Evolutionary conservation across 768 basidiomycete genomes (phyloP).

Genomic region (Termitomyces sp.): DNA sequence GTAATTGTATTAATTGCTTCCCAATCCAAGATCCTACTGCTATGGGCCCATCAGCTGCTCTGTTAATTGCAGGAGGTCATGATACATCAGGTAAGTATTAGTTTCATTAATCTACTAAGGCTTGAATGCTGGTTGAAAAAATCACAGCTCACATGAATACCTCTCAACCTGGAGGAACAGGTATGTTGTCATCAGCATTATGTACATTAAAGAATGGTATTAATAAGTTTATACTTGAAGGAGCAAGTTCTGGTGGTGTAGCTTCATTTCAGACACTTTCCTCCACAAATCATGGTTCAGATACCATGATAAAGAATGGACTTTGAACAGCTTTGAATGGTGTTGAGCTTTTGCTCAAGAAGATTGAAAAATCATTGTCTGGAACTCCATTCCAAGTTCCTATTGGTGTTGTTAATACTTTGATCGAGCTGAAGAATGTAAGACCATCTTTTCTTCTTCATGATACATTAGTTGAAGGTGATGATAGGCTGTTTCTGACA

Average conservation of each 20-base stretch:
- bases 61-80: not conserved
- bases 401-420: not conserved
- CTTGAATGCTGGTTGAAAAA: not conserved
- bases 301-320: not conserved
- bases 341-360: conserved; percentile 3
- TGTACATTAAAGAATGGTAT: not conserved
- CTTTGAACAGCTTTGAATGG: not conserved
- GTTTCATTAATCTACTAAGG: not conserved
- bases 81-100: not conserved
- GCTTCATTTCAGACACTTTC: not conserved
- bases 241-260: not conserved
- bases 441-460: not conserved
- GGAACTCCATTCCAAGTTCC: not conserved
- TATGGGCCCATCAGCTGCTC: not conserved
- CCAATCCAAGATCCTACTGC: not conserved
- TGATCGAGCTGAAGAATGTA: not conserved
- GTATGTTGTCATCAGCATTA: not conserved
- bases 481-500: not conserved
- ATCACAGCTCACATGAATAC: not conserved
- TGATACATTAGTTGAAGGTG: not conserved
- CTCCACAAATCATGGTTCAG: not conserved
- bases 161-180: not conserved
- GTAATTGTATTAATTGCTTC: not conserved
- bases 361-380: not conserved
- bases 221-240: not conserved